Conservation (phyloP, 2,329 filamentous ascomycete species). For the Exophiala aquamarina region DNA sequence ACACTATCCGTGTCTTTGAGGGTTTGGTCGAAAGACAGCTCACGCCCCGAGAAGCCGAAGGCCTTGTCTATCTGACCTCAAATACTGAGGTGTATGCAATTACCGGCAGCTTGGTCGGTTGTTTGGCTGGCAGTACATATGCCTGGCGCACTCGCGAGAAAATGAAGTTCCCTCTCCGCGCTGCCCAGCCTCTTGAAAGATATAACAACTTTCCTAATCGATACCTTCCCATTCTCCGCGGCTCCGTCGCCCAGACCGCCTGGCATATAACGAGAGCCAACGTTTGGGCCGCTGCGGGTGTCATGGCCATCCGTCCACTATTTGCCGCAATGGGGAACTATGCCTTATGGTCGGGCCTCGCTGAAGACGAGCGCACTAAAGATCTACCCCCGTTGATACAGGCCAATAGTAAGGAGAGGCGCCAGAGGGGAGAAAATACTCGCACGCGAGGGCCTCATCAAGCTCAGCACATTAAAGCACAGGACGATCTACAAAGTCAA, state of each 20-base stretch:
- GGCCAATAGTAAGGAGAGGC: too few species aligned
- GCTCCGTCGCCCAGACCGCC: slow-evolving; percentile 16
- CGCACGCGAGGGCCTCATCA: too few species aligned
- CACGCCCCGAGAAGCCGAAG: slow-evolving; percentile 27
- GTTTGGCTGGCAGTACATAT: slow-evolving; percentile 9
- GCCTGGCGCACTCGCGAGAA: slow-evolving; percentile 19
- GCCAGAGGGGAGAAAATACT: too few species aligned
- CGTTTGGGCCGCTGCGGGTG: slow-evolving; percentile 17
- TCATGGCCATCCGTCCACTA: slow-evolving; percentile 18
- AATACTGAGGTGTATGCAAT: slow-evolving; percentile 18
- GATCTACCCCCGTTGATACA: slow-evolving; percentile 7
- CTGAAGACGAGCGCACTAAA: slow-evolving; percentile 23
- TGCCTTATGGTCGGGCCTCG: slow-evolving; percentile 15
- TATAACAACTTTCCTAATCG: slow-evolving; percentile 25
- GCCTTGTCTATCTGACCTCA: slow-evolving; percentile 19
- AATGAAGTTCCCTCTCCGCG: slow-evolving; percentile 29
- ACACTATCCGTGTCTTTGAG: slow-evolving; percentile 23
- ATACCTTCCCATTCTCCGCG: slow-evolving; percentile 19
- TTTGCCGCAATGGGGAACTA: slow-evolving; percentile 16
- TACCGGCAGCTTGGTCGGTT: slow-evolving; percentile 8
- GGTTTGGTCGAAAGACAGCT: slow-evolving; percentile 17
- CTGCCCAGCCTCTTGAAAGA: slow-evolving; percentile 22
- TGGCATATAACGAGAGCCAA: slow-evolving; percentile 26
- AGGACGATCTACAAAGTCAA: too few species aligned
- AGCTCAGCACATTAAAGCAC: too few species aligned